phyloP scores from a whole-genome alignment of 2,329 filamentous ascomycete genomes.

The Oidium heveae region DNA sequence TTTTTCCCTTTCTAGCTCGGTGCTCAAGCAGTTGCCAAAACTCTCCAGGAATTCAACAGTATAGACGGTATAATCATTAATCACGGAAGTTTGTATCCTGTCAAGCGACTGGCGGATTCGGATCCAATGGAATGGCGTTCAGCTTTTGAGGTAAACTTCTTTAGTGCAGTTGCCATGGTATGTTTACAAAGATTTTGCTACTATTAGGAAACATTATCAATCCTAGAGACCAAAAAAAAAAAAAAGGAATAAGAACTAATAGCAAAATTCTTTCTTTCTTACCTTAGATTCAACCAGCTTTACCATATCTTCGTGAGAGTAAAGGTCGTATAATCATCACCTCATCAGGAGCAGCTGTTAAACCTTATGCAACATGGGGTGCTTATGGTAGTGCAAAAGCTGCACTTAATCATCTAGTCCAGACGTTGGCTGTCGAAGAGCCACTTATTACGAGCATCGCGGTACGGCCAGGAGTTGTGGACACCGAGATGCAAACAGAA shows the following conservation, averaged over 20 bases:
- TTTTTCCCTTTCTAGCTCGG: slow-evolving; percentile 17
- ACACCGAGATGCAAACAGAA: slow-evolving; percentile 75
- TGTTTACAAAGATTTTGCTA: slow-evolving; percentile 9
- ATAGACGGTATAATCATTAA: slow-evolving; percentile 73
- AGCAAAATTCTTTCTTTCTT: too few relatives aligned
- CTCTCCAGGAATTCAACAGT: slow-evolving; percentile 39
- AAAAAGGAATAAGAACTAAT: too few relatives aligned
- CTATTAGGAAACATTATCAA: background rate
- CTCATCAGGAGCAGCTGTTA: slow-evolving; percentile 50
- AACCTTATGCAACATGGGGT: slow-evolving; percentile 47
- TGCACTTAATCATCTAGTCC: slow-evolving; percentile 53
- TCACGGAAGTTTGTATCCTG: slow-evolving; percentile 58
- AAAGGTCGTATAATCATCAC: slow-evolving; percentile 52
- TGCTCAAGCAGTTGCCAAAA: slow-evolving; percentile 35
- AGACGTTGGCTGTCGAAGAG: slow-evolving; percentile 53
- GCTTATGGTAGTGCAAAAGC: slow-evolving; percentile 67
- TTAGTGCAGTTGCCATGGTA: slow-evolving; percentile 59
- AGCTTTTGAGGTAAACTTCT: slow-evolving; percentile 64
- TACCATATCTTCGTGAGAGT: slow-evolving; percentile 40
- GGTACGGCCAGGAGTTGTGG: slow-evolving; percentile 55
- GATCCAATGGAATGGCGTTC: slow-evolving; percentile 50
- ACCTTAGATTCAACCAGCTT: slow-evolving; percentile 38
- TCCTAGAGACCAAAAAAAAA: background rate
- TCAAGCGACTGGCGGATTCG: slow-evolving; percentile 41
- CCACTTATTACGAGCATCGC: slow-evolving; percentile 46